Evolutionary conservation across 345 rosid species (phyloP), one percentile per base, ranked within the genome.

Genomic region (Syzygium aromaticum): DNA sequence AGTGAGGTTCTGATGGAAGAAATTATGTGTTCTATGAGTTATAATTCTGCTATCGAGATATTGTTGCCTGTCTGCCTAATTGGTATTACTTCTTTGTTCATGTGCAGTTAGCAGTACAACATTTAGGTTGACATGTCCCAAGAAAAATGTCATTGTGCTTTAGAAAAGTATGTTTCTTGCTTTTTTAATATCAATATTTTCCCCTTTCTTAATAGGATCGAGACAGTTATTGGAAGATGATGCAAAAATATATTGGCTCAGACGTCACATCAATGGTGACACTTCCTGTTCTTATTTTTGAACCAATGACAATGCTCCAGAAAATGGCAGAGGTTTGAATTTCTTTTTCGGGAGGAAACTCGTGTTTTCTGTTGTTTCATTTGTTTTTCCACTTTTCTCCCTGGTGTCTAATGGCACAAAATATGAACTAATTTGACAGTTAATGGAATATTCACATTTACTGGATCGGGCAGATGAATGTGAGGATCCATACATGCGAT

Each of bases 231-330:
- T 96, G 98, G 99, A 96, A 95, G 91, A 94, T 94, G 97, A 95
- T 97, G 99, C 99, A 96, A 78, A 96, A 94, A 17, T 95, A 97
- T 86, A 90, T 96, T 78, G 99, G 99, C 12, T 92, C 98, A 19
- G 99, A 97, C 90, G 90, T 96, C 52, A 95, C 99, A 11, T 96
- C 99, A 23, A 93, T 97, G 99, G 98, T 96, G 88, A 97, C 99
- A 25, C 98, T 97, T 91, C 99, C 99, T 77, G 99, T 96, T 49
- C 85, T 94, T 85, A 94, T 96, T 88, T 95, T 97, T 89, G 98
- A 97, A 91, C 98, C 99, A 28, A 94, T 95, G 98, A 95, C 99
- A 77, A 97, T 95, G 98, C 93, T 96, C 80, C 99, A 94, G 94
- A 97, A 93, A 90, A 94, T 97, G 96, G 96, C 99, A 5, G 99